A percentile compares a stretch with the other conserved stretches of the same genome.
These are phyloP conservation scores for Penicillium mononematosum DNA, from an alignment of 495 filamentous ascomycete genomes.

Conservation along the genomic window DNA sequence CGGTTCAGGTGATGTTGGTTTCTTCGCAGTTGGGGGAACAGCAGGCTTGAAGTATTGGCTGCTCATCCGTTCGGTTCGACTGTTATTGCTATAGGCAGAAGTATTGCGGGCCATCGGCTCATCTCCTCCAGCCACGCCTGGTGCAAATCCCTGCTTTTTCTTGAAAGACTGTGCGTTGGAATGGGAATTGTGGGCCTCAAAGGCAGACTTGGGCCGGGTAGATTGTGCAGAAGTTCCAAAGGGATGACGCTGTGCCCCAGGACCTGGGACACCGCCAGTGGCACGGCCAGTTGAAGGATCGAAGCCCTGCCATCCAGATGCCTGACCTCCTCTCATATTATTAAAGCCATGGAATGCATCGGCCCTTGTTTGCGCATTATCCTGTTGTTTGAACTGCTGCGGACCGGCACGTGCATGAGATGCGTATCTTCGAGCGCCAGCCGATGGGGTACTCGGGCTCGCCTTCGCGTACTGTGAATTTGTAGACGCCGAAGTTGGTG, in stretches of 20 bases:
- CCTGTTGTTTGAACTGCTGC: constrained; percentile 44
- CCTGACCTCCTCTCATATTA: constrained; percentile 56
- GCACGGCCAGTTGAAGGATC: constrained; percentile 41
- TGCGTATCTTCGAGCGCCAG: constrained; percentile 56
- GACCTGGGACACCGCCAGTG: constrained; percentile 22
- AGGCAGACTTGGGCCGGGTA: constrained; percentile 41
- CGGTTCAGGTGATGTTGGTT: constrained; percentile 29
- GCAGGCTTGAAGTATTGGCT: constrained; percentile 37
- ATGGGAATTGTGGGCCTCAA: constrained; percentile 43
- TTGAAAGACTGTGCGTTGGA: constrained; percentile 38
- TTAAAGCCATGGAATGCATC: constrained; percentile 68
- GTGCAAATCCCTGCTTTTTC: constrained; percentile 55
- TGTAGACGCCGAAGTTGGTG: constrained; percentile 19
- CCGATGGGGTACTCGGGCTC: constrained; percentile 43
- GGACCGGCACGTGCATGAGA: constrained; percentile 48
- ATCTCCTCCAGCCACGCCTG: constrained; percentile 53
- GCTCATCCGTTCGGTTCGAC: constrained; percentile 38
- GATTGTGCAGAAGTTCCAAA: constrained; percentile 27
- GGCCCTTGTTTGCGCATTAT: constrained; percentile 54
- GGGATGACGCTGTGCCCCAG: constrained; percentile 36
- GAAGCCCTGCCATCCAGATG: constrained; percentile 40
- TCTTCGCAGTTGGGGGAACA: constrained; percentile 44
- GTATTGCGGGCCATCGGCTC: constrained; percentile 55
- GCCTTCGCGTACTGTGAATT: constrained; percentile 31
- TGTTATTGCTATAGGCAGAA: constrained; percentile 49